These are phyloP conservation scores for Podila clonocystis DNA, from an alignment of 192 early-diverging fungal genomes.

Conservation along the genomic window DNA sequence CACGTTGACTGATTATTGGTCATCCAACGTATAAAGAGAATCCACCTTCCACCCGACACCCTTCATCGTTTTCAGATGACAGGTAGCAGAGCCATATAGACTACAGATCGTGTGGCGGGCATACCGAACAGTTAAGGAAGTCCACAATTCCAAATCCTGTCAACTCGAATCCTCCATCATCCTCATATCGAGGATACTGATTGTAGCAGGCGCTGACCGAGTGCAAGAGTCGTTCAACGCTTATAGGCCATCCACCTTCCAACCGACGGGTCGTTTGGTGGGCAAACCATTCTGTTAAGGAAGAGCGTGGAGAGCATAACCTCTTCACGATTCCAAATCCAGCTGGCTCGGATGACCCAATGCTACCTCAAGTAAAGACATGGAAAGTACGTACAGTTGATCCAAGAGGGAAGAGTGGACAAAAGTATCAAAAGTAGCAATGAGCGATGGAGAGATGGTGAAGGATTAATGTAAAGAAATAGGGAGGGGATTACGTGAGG, in stretches of 20 bases:
- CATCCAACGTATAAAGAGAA: constrained; percentile 8
- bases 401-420: too few relatives aligned
- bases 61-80: constrained; percentile 8
- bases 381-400: background rate
- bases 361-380: constrained; percentile 5
- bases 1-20: constrained; percentile 3
- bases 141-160: too few relatives aligned
- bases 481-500: too few relatives aligned
- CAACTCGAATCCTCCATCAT: too few relatives aligned
- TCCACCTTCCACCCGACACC: constrained; percentile 5
- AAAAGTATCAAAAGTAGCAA: too few relatives aligned
- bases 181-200: too few relatives aligned
- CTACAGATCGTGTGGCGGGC: background rate
- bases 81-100: constrained; percentile 3
- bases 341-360: constrained; percentile 13
- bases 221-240: constrained; percentile 4
- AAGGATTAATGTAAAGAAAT: too few relatives aligned
- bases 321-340: constrained; percentile 7
- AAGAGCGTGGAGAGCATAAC: constrained; percentile 4
- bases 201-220: constrained; percentile 13
- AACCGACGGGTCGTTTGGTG: constrained; percentile 18
- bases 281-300: constrained; percentile 9
- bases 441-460: too few relatives aligned
- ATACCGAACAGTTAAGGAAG: background rate
- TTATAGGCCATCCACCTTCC: constrained; percentile 7